Base-by-base conservation (phyloP, 805 yeast species). In the Cephaloascus fragrans region DNA sequence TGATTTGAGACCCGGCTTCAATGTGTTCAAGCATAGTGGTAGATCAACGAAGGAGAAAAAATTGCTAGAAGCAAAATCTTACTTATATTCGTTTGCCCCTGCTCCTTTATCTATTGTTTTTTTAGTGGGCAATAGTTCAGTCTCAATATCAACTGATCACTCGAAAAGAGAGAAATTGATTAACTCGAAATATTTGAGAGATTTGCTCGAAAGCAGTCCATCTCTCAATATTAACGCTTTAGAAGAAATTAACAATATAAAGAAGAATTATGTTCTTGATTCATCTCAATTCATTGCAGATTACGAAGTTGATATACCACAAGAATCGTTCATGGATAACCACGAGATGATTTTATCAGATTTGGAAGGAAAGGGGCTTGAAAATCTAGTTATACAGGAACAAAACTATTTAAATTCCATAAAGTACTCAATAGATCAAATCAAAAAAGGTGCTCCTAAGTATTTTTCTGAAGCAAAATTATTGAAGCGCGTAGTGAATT, bases 21-120 rank as follows among this genome's bases (percentile, higher is more conserved):
- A 68, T 44, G 53, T 70, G 2, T 58, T 51, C 38, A 37, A 38
- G n/a, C 49, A 58, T 41, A 47, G 64, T 1, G 63, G 61, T 18
- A 54, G 68, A 32, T 50, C 65, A 1, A 46, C 53, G 1, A 52
- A 45, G 35, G 46, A 47, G 3, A 33, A 49, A 18, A 59, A 64
- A 35, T 45, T 52, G 2, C 29, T 65, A 3, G 62, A 63, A n/a
- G 52, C 63, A 3, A 59, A 54, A 39, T 62, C 71, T 10, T 69
- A 57, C 39, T 47, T 71, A 3, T 47, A 64, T 37, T 67, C 66
- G 32, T 64, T 69, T 38, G 64, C 64, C 64, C 61, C 62, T 1
- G 47, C 56, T 14, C 72, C 73, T 2, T 39, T 47, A 16, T 52
- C 61, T 1, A 41, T 67, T n/a, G 50, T 56, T 6, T 45, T 56